These are phyloP conservation scores for Endothia cerciana DNA, from an alignment of 2,329 filamentous ascomycete genomes.

Conservation along the genomic window DNA sequence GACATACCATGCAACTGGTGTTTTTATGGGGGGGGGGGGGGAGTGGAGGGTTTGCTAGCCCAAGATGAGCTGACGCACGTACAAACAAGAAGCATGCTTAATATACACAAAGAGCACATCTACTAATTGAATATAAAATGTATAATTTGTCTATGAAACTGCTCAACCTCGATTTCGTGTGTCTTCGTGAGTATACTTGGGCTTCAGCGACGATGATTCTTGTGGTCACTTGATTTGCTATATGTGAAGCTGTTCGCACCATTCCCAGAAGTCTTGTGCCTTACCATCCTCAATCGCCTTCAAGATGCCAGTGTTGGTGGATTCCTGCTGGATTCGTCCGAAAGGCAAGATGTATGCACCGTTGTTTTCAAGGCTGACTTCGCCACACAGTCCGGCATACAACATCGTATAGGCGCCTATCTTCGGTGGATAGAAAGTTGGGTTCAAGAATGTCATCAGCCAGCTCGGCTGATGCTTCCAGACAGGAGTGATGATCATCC, in stretches of 20 bases:
- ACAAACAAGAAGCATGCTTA: too few relatives aligned
- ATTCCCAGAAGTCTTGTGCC: constrained; percentile 25
- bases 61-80: too few relatives aligned
- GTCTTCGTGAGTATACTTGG: too few relatives aligned
- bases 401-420: constrained; percentile 28
- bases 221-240: neutral
- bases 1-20: too few relatives aligned
- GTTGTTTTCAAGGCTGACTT: constrained; percentile 22
- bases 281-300: constrained; percentile 22
- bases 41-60: too few relatives aligned
- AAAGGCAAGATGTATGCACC: constrained; percentile 27
- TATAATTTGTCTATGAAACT: too few relatives aligned
- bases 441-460: constrained; percentile 22
- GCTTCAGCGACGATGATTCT: neutral
- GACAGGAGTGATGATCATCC: constrained; percentile 26
- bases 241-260: constrained; percentile 19
- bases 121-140: too few relatives aligned
- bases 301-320: constrained; percentile 17
- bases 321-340: constrained; percentile 22
- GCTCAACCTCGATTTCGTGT: too few relatives aligned
- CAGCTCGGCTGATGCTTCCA: constrained; percentile 25
- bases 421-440: constrained; percentile 12
- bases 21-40: too few relatives aligned
- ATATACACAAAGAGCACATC: too few relatives aligned
- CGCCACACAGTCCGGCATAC: constrained; percentile 19